Percentiles rank a stretch among this genome's conserved stretches.
Evolutionary conservation across 2,329 filamentous ascomycete species (phyloP).

Genomic region (Capronia coronata): DNA sequence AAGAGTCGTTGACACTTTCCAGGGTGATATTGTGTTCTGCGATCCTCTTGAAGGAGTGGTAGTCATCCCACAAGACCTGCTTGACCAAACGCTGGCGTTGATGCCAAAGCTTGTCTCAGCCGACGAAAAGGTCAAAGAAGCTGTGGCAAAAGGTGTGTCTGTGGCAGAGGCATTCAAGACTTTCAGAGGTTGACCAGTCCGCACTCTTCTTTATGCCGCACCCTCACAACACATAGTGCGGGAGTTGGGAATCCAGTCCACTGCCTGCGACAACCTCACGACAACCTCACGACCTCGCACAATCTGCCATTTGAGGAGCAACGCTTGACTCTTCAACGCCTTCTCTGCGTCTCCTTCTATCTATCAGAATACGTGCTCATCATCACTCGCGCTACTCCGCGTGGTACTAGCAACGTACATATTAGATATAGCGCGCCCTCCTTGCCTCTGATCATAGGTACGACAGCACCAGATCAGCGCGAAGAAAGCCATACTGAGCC

Average conservation of each 20-base stretch:
- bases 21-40: conserved; percentile 63
- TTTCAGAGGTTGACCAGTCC: conserved; percentile 12
- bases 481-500: no score
- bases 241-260: neutral
- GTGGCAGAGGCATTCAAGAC: conserved; percentile 62
- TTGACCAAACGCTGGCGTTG: conserved; percentile 56
- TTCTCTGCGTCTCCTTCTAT: neutral
- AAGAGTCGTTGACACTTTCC: conserved; percentile 11
- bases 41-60: conserved; percentile 66
- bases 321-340: neutral
- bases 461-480: no score
- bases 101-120: conserved; percentile 49
- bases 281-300: no score
- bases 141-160: conserved; percentile 56
- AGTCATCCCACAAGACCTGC: conserved; percentile 55
- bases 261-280: no score
- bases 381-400: neutral
- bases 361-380: neutral
- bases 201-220: neutral
- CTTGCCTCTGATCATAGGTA: no score
- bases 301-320: neutral
- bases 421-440: no score
- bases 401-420: neutral
- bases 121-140: conserved; percentile 57
- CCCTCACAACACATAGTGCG: neutral